Base-by-base conservation (phyloP, 2,329 filamentous ascomycete species). In the Apiospora rasikravindrae region DNA sequence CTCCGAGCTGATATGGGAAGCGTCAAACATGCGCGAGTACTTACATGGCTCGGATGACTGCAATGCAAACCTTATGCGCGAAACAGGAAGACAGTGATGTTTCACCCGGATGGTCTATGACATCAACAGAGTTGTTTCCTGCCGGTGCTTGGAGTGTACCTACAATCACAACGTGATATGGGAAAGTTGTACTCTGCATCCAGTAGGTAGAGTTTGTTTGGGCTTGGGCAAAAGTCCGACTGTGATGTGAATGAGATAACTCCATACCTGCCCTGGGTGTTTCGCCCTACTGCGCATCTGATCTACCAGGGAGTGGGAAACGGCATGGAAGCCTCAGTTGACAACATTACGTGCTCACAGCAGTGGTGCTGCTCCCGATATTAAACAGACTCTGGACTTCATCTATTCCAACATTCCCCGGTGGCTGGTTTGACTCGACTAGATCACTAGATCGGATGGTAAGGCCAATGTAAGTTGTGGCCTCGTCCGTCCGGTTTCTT, bases 371-470 rank as follows among this genome's bases (percentile, higher is more conserved):
- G 26, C 49, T 42, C 40, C 11, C 2, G 2, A 26, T 5, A 4
- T 14, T 3, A 26, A 13, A 53, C 26, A 57, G 49, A 26, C 49
- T 29, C 49, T 2, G 4, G 51, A 33, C 24, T 19, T 45, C 44
- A 45, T 16, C 44, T 16, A 26, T 26, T 51, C 47, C 53, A 8
- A 10, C 29, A 61, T 22, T 64, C 57, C 57, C 57, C 57, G 33
- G 57, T 13, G 33, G 22, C 57, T 40, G 57, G 33, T 64, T 64
- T 64, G 57, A 64, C 57, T 64, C 57, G 57, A 64, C 22, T 5
- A 40, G 57, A 64, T 64, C 19, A 40, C 22, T 2, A 40, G 57
- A 64, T 64, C 19, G 57, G 57, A 64, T n/a, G 57, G 33, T n/a
- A n/a, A 40, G 33, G 57, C 33, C 57, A 40, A 13, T 19, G 19